Base-by-base conservation (phyloP, 176 grass and related monocot genomes). In the Musa schizocarpa region DNA sequence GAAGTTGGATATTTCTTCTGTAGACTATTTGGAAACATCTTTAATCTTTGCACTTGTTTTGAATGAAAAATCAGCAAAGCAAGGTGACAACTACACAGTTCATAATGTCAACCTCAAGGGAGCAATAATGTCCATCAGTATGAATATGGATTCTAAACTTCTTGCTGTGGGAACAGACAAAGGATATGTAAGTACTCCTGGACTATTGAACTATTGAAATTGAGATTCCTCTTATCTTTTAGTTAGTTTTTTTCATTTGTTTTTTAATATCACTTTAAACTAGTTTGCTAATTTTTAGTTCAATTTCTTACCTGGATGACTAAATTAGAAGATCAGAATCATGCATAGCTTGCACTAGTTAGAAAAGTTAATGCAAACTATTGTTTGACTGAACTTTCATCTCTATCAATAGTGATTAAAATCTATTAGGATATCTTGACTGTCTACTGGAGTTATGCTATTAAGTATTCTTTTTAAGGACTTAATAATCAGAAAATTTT, bases 121-220 rank as follows among this genome's bases (percentile, higher is more conserved):
- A 79, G 80, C 90, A 79, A 67, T 89, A 64, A 81, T 83, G 52
- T 79, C 82, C 17, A 94, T 76, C 11, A 80, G 77, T 71, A 73
- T 73, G 22, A 84, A 94, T 82, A 79, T 81, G 63, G 84, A 87
- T 72, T 89, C 65, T 9, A 99, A 89, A 74, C 70, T 67, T 89
- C 65, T 91, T 85, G 86, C 88, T 84, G 86, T 85, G 78, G 95
- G 90, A 68, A 99, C 95, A 13, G 86, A 91, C 72, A 91, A 94
- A 79, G 90, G 95, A 85, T 81, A 89, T 65, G 95, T 99, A 87
- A 94, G 95, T 77, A 73, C 22, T 74, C n/a, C 79, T 13, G 2
- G 34, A 64, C 11, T 63, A 7, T 66, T 54, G 51, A 17, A 50
- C 48, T 10, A 49, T 14, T 50, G 25, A 14, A 29, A 16, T 17